phyloP scores from a whole-genome alignment of 768 basidiomycete species.

The Leccinum subtestaceum region DNA sequence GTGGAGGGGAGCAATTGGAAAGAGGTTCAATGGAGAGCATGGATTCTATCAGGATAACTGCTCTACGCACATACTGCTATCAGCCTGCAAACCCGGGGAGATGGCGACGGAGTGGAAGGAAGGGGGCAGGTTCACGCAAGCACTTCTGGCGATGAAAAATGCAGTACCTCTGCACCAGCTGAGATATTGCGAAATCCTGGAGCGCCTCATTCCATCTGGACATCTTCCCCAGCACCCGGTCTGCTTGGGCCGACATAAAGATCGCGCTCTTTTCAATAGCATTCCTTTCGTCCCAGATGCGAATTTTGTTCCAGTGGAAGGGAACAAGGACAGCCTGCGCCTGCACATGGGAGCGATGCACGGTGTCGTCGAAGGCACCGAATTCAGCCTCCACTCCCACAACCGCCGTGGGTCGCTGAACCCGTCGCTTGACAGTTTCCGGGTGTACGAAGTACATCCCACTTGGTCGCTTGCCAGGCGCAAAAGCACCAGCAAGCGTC shows the following conservation, averaged over 20 bases:
- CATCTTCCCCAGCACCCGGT: slow-evolving; percentile 44
- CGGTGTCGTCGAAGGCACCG: slow-evolving; percentile 61
- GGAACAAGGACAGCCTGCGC: slow-evolving; percentile 41
- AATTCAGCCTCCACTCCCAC: slow-evolving; percentile 60
- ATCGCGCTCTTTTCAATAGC: slow-evolving; percentile 52
- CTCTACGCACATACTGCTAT: slow-evolving; percentile 50
- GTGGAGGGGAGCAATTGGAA: slow-evolving; percentile 48
- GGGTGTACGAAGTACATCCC: slow-evolving; percentile 51
- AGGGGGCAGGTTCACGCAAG: slow-evolving; percentile 59
- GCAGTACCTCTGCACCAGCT: slow-evolving; percentile 51
- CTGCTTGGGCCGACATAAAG: slow-evolving; percentile 47
- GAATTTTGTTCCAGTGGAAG: slow-evolving; percentile 44
- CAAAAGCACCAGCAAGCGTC: slow-evolving; percentile 33
- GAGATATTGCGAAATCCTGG: slow-evolving; percentile 47
- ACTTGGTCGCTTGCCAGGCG: slow-evolving; percentile 56
- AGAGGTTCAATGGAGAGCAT: slow-evolving; percentile 34
- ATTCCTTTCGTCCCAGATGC: slow-evolving; percentile 53
- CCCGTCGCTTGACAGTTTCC: slow-evolving; percentile 47
- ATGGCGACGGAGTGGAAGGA: slow-evolving; percentile 59
- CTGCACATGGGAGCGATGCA: slow-evolving; percentile 60
- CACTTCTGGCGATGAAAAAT: slow-evolving; percentile 48
- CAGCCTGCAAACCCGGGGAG: slow-evolving; percentile 54
- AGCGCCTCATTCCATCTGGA: slow-evolving; percentile 38
- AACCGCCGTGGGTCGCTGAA: slow-evolving; percentile 60
- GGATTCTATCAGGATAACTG: slow-evolving; percentile 45